Evolutionary conservation across 1,284 basidiomycete species (phyloP).

Genomic region (Moesziomyces antarcticus): DNA sequence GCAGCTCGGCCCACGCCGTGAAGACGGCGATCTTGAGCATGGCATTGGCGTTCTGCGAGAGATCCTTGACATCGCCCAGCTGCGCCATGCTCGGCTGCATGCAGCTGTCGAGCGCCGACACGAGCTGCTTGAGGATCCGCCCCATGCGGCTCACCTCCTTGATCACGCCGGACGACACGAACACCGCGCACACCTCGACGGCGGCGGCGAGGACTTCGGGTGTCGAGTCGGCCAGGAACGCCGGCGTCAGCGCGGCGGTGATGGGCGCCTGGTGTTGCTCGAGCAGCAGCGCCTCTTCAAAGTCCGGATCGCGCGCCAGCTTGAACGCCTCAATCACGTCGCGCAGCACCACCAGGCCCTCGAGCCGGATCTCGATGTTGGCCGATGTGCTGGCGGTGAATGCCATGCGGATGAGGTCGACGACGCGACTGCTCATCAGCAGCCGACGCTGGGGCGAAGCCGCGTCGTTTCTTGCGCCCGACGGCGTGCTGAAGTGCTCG

Average conservation of each 20-base stretch:
- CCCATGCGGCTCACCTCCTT: conserved; percentile 91
- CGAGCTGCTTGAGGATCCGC: conserved; percentile 86
- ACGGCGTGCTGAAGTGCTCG: conserved; percentile 73
- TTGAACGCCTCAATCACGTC: conserved; percentile 96
- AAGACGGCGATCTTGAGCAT: conserved; percentile 94
- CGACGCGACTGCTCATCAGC: conserved; percentile 81
- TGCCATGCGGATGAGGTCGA: conserved; percentile 95
- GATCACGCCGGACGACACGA: conserved; percentile 94
- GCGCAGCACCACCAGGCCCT: conserved; percentile 86
- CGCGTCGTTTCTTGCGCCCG: conserved; percentile 73
- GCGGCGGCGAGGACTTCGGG: conserved; percentile 94
- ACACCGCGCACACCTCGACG: conserved; percentile 91
- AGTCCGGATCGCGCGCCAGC: conserved; percentile 87
- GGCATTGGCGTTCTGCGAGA: conserved; percentile 91
- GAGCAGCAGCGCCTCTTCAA: conserved; percentile 87
- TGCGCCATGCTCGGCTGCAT: conserved; percentile 83
- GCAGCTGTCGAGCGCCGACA: conserved; percentile 76
- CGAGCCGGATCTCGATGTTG: conserved; percentile 93
- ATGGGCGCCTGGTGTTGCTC: conserved; percentile 99
- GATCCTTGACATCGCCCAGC: conserved; percentile 85
- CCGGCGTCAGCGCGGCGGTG: conserved; percentile 95
- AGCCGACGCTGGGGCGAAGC: conserved; percentile 67
- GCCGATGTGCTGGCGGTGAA: conserved; percentile 96
- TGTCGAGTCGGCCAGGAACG: conserved; percentile 92
- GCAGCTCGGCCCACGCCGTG: conserved; percentile 94